Conservation (phyloP, 208 protist species). For the Porcisia hertigi region DNA sequence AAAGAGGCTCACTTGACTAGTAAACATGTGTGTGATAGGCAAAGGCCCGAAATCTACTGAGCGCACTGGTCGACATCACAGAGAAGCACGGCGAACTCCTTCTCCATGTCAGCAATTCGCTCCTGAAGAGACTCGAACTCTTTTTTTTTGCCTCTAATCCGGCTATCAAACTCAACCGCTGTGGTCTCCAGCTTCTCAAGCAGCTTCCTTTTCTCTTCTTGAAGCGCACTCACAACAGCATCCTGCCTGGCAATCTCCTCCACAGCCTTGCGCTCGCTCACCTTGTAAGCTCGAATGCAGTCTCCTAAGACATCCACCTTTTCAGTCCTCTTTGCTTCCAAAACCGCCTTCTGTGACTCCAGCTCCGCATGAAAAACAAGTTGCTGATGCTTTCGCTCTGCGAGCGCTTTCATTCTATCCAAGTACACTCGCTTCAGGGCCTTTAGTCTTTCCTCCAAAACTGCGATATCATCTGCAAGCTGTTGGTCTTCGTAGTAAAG, state of each 20-base stretch:
- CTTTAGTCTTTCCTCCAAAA: conserved; percentile 48
- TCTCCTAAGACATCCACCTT: conserved; percentile 85
- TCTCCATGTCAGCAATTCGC: conserved; percentile 81
- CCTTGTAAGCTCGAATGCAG: conserved; percentile 85
- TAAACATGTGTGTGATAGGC: conserved; percentile 15
- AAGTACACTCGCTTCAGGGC: conserved; percentile 69
- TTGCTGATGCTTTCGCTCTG: conserved; percentile 37
- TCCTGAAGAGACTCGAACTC: conserved; percentile 62
- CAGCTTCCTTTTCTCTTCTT: conserved; percentile 66
- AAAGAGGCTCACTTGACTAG: background rate
- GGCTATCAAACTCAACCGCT: conserved; percentile 54
- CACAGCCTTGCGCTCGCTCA: conserved; percentile 68
- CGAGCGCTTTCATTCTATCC: conserved; percentile 47
- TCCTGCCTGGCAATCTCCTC: conserved; percentile 58
- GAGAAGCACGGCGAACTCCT: conserved; percentile 79
- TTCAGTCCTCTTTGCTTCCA: conserved; percentile 46
- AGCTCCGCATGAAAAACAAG: conserved; percentile 36
- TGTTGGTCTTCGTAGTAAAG: conserved; percentile 66
- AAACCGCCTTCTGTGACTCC: conserved; percentile 30
- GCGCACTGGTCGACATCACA: conserved; percentile 62
- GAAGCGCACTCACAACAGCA: conserved; percentile 44
- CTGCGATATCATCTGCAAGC: conserved; percentile 62
- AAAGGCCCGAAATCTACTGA: background rate
- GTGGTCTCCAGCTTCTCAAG: conserved; percentile 49
- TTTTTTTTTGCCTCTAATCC: conserved; percentile 59